Conservation (phyloP, 1,284 basidiomycete genomes). For the Peniophora sp. region DNA sequence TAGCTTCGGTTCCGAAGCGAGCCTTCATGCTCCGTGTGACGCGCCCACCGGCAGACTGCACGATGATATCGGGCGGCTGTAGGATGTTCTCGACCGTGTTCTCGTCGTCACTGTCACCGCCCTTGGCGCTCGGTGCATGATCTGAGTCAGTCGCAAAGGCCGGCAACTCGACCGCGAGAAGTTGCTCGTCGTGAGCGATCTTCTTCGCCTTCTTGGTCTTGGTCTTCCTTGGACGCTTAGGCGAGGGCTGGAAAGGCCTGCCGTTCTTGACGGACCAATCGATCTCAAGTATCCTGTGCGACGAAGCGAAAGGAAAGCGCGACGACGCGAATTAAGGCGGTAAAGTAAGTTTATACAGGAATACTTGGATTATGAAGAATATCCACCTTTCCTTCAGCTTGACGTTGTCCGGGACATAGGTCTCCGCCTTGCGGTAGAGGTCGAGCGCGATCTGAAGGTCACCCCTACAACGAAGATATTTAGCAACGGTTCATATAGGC, state of each 20-base stretch:
- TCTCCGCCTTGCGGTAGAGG: conserved; percentile 66
- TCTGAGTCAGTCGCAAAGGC: background rate
- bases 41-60: conserved; percentile 6
- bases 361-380: conserved; percentile 49
- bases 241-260: conserved; percentile 52
- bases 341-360: conserved; percentile 41
- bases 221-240: conserved; percentile 39
- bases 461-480: conserved; percentile 36
- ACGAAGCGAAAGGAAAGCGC: conserved; percentile 3
- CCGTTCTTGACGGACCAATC: conserved; percentile 62
- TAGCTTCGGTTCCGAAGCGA: conserved; percentile 16
- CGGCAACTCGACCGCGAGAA: background rate
- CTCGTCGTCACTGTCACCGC: conserved; percentile 13
- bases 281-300: conserved; percentile 61
- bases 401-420: conserved; percentile 69
- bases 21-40: conserved; percentile 2
- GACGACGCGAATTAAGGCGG: conserved; percentile 10
- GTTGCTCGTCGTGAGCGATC: conserved; percentile 3
- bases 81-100: conserved; percentile 12
- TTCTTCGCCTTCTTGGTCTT: conserved; percentile 23
- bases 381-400: conserved; percentile 80
- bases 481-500: background rate
- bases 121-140: background rate
- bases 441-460: conserved; percentile 66
- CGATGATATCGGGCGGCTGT: conserved; percentile 5